phyloP scores from a whole-genome alignment of 371 early-diverging fungal species.

The Mucor circinelloides region DNA sequence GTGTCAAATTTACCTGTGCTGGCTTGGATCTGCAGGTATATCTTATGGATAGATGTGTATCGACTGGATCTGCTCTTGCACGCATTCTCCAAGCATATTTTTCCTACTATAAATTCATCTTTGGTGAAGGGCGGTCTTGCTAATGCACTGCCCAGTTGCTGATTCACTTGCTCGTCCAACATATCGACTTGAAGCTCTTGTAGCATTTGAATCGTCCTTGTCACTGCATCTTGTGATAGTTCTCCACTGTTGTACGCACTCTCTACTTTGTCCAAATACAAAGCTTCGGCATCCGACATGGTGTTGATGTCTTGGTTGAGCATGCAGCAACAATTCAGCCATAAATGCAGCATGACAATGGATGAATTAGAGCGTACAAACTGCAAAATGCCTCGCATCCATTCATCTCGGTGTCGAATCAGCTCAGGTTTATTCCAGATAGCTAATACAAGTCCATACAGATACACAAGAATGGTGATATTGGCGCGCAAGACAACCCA shows the following conservation, averaged over 20 bases:
- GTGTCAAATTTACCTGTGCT: constrained; percentile 2
- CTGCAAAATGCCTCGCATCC: constrained; percentile 21
- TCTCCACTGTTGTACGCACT: not conserved
- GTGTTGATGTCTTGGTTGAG: not conserved
- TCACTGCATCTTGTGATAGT: not conserved
- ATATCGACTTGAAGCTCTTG: constrained; percentile 3
- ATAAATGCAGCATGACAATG: constrained; percentile 27
- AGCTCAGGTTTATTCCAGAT: constrained; percentile 13
- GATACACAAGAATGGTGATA: constrained; percentile 30
- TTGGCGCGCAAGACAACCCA: constrained; percentile 34
- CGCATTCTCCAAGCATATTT: constrained; percentile 12
- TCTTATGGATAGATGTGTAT: not conserved
- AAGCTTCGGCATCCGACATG: not conserved
- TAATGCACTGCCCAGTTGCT: constrained; percentile 29
- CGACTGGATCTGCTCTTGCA: not conserved
- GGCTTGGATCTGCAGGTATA: not conserved
- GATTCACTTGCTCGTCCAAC: constrained; percentile 21
- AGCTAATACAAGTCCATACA: constrained; percentile 41
- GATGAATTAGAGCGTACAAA: constrained; percentile 30
- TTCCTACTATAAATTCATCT: constrained; percentile 34
- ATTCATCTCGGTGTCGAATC: not conserved
- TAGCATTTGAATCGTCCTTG: constrained; percentile 7
- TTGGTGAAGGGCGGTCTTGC: constrained; percentile 28
- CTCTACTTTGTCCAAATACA: not conserved
- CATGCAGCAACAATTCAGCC: constrained; percentile 27